Conservation (phyloP, 345 rosid species). For the Heritiera littoralis region DNA sequence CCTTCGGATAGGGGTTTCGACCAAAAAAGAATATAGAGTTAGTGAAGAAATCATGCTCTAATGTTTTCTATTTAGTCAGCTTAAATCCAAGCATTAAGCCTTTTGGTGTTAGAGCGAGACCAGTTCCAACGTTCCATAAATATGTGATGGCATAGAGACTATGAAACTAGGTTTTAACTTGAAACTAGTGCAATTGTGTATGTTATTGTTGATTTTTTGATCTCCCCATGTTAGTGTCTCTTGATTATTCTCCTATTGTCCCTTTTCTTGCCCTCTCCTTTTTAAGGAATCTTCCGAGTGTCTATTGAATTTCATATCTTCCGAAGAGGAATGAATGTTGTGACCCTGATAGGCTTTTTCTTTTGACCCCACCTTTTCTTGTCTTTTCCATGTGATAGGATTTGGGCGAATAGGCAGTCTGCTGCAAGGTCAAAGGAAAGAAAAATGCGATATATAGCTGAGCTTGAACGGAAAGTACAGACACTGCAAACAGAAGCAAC, state of each 20-base stretch:
- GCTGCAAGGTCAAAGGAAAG: conserved; percentile 98
- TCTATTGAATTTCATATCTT: neutral
- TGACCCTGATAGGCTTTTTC: neutral
- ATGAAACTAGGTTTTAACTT: neutral
- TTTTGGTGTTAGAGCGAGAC: neutral
- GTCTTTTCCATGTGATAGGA: conserved; percentile 44
- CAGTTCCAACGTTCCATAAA: too few species aligned
- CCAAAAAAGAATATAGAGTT: too few species aligned
- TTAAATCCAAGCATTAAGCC: neutral
- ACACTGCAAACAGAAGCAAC: conserved; percentile 91
- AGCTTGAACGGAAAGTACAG: conserved; percentile 90
- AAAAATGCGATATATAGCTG: conserved; percentile 90
- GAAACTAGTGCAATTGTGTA: neutral
- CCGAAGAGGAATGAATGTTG: neutral
- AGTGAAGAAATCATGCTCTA: too few species aligned
- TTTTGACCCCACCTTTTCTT: conserved; percentile 1
- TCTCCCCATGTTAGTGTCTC: neutral
- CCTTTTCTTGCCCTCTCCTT: neutral
- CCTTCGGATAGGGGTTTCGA: too few species aligned
- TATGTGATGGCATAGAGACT: neutral
- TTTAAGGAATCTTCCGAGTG: neutral
- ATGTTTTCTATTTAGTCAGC: neutral
- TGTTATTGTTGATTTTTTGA: neutral
- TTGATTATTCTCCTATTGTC: neutral
- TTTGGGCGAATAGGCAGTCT: conserved; percentile 97